These are phyloP conservation scores for Dentipellis fragilis DNA, from an alignment of 768 basidiomycete species.

Conservation along the genomic window DNA sequence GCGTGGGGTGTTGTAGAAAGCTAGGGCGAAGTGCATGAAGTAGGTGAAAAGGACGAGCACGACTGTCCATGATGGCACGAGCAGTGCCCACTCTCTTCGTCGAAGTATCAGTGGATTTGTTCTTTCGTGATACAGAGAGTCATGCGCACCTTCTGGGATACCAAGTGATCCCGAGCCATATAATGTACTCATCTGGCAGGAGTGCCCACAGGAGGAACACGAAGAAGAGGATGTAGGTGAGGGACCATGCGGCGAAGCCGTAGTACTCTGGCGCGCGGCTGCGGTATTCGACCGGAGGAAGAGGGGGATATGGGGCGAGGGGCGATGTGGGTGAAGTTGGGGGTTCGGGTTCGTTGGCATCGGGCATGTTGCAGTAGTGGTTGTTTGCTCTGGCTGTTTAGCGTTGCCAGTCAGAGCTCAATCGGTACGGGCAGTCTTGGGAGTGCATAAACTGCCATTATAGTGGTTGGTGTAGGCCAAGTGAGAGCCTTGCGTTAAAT, in stretches of 20 bases:
- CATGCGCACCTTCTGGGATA: conserved; percentile 68
- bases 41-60: conserved; percentile 68
- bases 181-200: conserved; percentile 61
- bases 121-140: neutral
- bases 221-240: conserved; percentile 60
- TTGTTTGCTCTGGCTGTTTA: no score
- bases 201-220: conserved; percentile 75
- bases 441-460: no score
- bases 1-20: conserved; percentile 58
- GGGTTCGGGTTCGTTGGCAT: neutral
- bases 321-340: conserved; percentile 32
- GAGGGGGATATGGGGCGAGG: conserved; percentile 32
- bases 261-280: conserved; percentile 80
- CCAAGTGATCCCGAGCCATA: conserved; percentile 64
- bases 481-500: no score
- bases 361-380: neutral
- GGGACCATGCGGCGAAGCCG: conserved; percentile 83
- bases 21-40: conserved; percentile 65
- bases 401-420: no score
- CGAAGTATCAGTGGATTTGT: neutral
- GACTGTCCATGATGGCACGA: conserved; percentile 71
- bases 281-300: conserved; percentile 33
- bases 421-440: no score
- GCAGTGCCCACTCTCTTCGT: conserved; percentile 73
- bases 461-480: no score